Conservation (phyloP, 2,329 filamentous ascomycete genomes). For the Aspergillus quadrilineatus region DNA sequence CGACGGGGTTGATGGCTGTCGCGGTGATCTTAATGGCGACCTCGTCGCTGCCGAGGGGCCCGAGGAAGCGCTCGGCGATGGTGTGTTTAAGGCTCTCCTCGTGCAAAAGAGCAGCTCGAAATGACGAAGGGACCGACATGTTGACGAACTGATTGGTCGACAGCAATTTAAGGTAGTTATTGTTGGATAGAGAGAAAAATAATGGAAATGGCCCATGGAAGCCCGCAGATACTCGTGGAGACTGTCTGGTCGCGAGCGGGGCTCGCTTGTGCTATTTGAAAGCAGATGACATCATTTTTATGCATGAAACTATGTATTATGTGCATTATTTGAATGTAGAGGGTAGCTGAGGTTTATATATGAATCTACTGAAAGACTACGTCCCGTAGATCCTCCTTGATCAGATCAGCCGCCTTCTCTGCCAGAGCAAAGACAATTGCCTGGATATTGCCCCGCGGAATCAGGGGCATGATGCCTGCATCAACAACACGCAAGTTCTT, state of each 20-base stretch:
- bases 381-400: background rate
- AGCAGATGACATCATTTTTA: too few relatives aligned
- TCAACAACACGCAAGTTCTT: conserved; percentile 36
- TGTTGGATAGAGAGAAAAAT: too few relatives aligned
- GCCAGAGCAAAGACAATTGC: conserved; percentile 40
- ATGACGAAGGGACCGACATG: conserved; percentile 9
- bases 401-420: conserved; percentile 33
- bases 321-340: too few relatives aligned
- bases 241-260: too few relatives aligned
- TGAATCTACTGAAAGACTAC: too few relatives aligned
- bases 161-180: too few relatives aligned
- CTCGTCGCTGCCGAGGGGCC: conserved; percentile 16
- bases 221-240: too few relatives aligned
- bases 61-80: conserved; percentile 21
- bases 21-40: conserved; percentile 19
- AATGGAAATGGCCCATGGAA: too few relatives aligned
- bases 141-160: background rate
- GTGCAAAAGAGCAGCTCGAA: conserved; percentile 16
- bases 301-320: too few relatives aligned
- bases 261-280: too few relatives aligned
- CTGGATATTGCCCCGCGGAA: conserved; percentile 39
- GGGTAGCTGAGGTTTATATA: too few relatives aligned
- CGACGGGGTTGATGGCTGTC: conserved; percentile 23
- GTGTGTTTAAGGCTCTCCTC: conserved; percentile 14
- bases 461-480: conserved; percentile 38